These are phyloP conservation scores for Monilinia laxa DNA, from an alignment of 2,329 filamentous ascomycete species.

Conservation along the genomic window DNA sequence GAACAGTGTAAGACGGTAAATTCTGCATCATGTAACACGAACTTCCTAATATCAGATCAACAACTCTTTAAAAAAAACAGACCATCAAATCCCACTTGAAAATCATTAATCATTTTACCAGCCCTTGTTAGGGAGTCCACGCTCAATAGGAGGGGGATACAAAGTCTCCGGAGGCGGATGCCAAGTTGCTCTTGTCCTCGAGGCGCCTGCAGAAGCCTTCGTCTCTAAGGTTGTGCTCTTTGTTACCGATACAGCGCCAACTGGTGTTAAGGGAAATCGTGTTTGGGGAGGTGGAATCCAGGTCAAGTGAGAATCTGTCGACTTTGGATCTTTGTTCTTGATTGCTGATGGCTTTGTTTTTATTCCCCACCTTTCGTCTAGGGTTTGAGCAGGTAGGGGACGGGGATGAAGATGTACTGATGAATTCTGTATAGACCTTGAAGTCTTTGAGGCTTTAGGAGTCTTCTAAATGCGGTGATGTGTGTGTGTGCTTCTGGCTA, in stretches of 20 bases:
- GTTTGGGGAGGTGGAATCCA: background rate
- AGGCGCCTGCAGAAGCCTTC: background rate
- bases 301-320: background rate
- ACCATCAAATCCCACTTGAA: background rate
- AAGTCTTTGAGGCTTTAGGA: background rate
- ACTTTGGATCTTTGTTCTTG: background rate
- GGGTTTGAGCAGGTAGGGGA: background rate
- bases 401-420: background rate
- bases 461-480: background rate
- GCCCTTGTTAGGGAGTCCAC: background rate
- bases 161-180: slow-evolving; percentile 7
- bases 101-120: background rate
- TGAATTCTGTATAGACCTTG: background rate
- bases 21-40: background rate
- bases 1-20: background rate
- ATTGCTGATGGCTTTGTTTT: background rate
- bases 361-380: background rate
- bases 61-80: background rate
- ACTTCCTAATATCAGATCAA: background rate
- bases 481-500: background rate
- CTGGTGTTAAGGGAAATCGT: background rate
- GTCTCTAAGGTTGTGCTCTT: background rate
- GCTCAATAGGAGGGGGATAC: background rate
- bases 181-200: background rate
- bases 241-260: background rate